These are phyloP conservation scores for Penicillium psychrosexuale DNA, from an alignment of 2,329 filamentous ascomycete species.

Conservation along the genomic window DNA sequence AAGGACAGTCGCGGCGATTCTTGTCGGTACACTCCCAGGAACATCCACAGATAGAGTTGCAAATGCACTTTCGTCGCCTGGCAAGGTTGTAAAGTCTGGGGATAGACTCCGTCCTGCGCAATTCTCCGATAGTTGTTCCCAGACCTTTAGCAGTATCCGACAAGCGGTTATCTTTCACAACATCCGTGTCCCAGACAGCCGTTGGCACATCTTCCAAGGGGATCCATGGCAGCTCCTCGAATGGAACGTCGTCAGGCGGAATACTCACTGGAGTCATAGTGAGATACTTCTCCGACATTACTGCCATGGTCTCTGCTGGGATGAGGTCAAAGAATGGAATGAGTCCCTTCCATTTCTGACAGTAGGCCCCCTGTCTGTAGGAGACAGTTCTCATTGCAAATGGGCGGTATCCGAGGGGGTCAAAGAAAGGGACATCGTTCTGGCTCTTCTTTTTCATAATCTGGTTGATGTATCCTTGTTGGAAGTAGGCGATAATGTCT, in stretches of 20 bases:
- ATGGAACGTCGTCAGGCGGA: constrained; percentile 14
- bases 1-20: constrained; percentile 34
- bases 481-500: constrained; percentile 28
- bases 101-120: constrained; percentile 28
- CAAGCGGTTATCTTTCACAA: constrained; percentile 32
- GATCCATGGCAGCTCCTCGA: constrained; percentile 26
- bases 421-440: constrained; percentile 18
- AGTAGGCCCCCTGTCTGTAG: constrained; percentile 24
- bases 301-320: constrained; percentile 27
- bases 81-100: constrained; percentile 26
- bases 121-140: constrained; percentile 35
- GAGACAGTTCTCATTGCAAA: constrained; percentile 24
- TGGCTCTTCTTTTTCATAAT: constrained; percentile 18
- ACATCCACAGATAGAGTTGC: constrained; percentile 33
- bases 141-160: constrained; percentile 35
- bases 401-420: constrained; percentile 31
- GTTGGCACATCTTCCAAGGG: constrained; percentile 15
- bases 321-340: constrained; percentile 31
- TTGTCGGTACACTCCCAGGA: constrained; percentile 33
- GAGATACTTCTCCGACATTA: constrained; percentile 39
- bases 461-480: constrained; percentile 29
- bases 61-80: constrained; percentile 38
- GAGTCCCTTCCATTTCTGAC: constrained; percentile 30
- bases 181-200: constrained; percentile 24
- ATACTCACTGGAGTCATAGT: constrained; percentile 20